Evolutionary conservation across 2,329 filamentous ascomycete genomes (phyloP), one percentile per base, ranked within the genome.

Genomic region (Fusarium pininemorale): DNA sequence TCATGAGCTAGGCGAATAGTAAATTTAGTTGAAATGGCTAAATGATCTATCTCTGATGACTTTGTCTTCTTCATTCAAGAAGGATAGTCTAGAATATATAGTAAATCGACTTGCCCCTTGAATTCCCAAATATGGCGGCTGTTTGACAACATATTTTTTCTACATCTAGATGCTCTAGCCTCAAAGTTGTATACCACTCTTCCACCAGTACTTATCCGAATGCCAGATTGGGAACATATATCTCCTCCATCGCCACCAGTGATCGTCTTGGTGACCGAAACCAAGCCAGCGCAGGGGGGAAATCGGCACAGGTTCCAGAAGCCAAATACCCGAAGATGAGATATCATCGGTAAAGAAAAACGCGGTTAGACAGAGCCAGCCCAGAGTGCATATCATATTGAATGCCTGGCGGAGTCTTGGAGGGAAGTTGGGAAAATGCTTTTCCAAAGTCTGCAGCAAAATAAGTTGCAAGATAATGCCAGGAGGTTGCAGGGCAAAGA

Each of bases 251-350:
- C 93, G 89, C 89, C 90, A 93, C 86, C 90, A 91, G 2, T 86
- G 83, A 77, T 93, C 90, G 1, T 87, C 89, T 24, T 85, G 81
- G 3, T 84, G 83, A 0, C 92, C 93, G 39, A 92, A 84, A 0
- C 93, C 92, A 22, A 95, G 39, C 5, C 87, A 89, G 32, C 94
- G 86, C n/a, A 95, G 79, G 2, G 88, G 79, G 61, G 94, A 97
- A 14, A 96, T 73, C 0, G 95, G 94, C n/a, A 97, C 83, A 0
- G 94, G 94, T 81, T 98, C 94, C 70, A 90, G 90, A 20, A 97
- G 82, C 93, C 93, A 98, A 1, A 97, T 78, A 0, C 94, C 94
- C 2, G 90, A 88, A 16, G 87, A 86, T 0, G 91, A 88, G 79
- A 97, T 91, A 78, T 98, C 95, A 79, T 97, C 90, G 16, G 90